These are phyloP conservation scores for Pleurotus giganteus DNA, from an alignment of 768 basidiomycete genomes.

Conservation along the genomic window DNA sequence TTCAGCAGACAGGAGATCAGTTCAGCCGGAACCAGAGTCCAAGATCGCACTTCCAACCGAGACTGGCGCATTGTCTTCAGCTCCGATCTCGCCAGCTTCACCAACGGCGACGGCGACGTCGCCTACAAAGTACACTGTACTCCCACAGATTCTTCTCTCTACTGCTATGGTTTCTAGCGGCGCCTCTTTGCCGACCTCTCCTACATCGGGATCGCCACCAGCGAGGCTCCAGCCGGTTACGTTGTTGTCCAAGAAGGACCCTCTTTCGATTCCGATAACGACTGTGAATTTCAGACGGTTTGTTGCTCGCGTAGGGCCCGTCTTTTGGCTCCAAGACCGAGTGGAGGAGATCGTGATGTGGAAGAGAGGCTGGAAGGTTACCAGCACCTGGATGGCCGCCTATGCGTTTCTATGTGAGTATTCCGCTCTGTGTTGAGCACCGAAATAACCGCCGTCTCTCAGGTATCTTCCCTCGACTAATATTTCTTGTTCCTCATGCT, in stretches of 20 bases:
- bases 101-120: conserved; percentile 23
- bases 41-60: conserved; percentile 39
- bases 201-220: conserved; percentile 19
- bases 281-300: conserved; percentile 83
- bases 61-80: conserved; percentile 28
- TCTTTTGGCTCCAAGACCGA: conserved; percentile 90
- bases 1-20: conserved; percentile 18
- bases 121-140: conserved; percentile 25
- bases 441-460: not conserved
- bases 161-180: conserved; percentile 21
- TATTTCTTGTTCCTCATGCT: conserved; percentile 69
- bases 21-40: conserved; percentile 40
- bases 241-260: conserved; percentile 59
- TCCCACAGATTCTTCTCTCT: conserved; percentile 39
- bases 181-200: conserved; percentile 12
- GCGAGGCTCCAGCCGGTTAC: conserved; percentile 24
- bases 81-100: conserved; percentile 22
- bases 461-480: conserved; percentile 78
- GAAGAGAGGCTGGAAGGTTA: conserved; percentile 73
- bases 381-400: conserved; percentile 68
- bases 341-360: conserved; percentile 84
- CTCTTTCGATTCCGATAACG: conserved; percentile 75
- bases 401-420: conserved; percentile 81
- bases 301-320: conserved; percentile 67
- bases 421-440: not conserved